Percentiles rank a stretch among this genome's conserved stretches.
Evolutionary conservation across 768 basidiomycete species (phyloP).

Genomic region (Suillus lakei): DNA sequence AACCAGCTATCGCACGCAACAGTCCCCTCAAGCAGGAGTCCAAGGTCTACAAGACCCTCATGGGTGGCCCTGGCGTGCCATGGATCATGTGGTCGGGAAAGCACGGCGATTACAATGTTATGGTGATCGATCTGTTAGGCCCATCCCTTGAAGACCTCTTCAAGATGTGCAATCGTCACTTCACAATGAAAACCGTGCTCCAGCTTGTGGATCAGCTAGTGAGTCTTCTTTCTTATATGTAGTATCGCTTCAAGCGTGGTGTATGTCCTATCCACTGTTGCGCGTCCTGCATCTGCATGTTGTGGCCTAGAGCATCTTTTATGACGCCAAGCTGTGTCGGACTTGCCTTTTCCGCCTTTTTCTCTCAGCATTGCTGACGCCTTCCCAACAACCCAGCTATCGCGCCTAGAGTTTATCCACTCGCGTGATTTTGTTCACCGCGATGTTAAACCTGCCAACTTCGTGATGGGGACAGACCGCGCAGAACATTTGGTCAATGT

Average conservation of each 20-base stretch:
- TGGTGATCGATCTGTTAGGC: slow-evolving; percentile 96
- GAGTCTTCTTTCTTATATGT: slow-evolving; percentile 34
- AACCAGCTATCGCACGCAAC: slow-evolving; percentile 58
- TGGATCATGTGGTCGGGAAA: slow-evolving; percentile 93
- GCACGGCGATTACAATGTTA: slow-evolving; percentile 94
- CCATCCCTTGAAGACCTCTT: slow-evolving; percentile 88
- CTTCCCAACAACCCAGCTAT: slow-evolving; percentile 60
- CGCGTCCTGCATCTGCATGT: not conserved
- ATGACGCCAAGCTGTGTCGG: slow-evolving; percentile 4
- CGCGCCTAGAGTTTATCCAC: slow-evolving; percentile 96
- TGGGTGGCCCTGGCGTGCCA: slow-evolving; percentile 87
- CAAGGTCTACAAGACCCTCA: slow-evolving; percentile 90
- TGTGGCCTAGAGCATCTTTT: not conserved
- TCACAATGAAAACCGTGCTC: slow-evolving; percentile 93
- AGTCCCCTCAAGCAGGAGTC: slow-evolving; percentile 87
- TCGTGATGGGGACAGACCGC: slow-evolving; percentile 90
- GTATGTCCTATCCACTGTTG: not conserved
- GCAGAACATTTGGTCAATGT: slow-evolving; percentile 83
- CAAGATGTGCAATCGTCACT: slow-evolving; percentile 89
- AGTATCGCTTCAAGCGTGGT: not conserved
- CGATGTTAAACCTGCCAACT: slow-evolving; percentile 99
- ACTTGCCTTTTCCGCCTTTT: slow-evolving; percentile 5
- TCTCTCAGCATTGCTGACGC: slow-evolving; percentile 16
- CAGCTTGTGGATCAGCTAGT: slow-evolving; percentile 95
- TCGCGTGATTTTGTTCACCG: slow-evolving; percentile 94